Evolutionary conservation across 164 flowering plant species (phyloP), one percentile per base, ranked within the genome.

Genomic region (Platanus orientalis): DNA sequence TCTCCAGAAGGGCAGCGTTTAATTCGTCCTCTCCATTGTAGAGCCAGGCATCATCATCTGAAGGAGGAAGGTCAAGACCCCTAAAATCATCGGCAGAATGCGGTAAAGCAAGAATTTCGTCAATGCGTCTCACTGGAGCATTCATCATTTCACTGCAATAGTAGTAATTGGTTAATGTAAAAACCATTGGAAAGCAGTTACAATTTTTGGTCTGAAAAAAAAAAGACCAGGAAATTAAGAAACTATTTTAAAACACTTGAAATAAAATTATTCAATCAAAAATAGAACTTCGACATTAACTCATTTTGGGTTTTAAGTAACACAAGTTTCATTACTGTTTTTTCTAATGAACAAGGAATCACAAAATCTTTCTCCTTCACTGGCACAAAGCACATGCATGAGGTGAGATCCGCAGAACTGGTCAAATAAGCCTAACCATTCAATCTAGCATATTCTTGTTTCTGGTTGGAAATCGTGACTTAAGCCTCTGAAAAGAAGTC

Each of bases 11-110:
- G n/a, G 86, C 96, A 44, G 84, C 69, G 57, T 85, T 84, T 70
- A 94, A 74, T 75, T 94, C 97, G 60, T 83, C 89, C 70, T 91
- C 99, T 34, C 92, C 99, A 77, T 66, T 61, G 76, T 89, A 89
- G 32, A 94, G 89, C 99, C 99, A 94, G 42, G 88, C 81, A 74
- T 94, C 97, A 79, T 81, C 82, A 78, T 94, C 96, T 32, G 97
- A 86, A 63, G 94, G 86, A 50, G 94, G 94, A 55, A 88, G 74
- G 49, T 84, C 84, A 61, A 74, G 68, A 66, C 66, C 76, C 69
- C 50, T 78, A 61, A 94, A 94, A 52, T 88, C 96, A 64, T 87
- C 80, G 6, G 66, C 72, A 9, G 84, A 78, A 71, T 78, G 71
- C 23, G 89, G 89, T 11, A 79, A 72, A 63, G 86, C 73, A 61